Percentiles rank a stretch among this genome's conserved stretches.
Evolutionary conservation across 2,329 filamentous ascomycete species (phyloP).

Genomic region (Juglanconis juglandina): DNA sequence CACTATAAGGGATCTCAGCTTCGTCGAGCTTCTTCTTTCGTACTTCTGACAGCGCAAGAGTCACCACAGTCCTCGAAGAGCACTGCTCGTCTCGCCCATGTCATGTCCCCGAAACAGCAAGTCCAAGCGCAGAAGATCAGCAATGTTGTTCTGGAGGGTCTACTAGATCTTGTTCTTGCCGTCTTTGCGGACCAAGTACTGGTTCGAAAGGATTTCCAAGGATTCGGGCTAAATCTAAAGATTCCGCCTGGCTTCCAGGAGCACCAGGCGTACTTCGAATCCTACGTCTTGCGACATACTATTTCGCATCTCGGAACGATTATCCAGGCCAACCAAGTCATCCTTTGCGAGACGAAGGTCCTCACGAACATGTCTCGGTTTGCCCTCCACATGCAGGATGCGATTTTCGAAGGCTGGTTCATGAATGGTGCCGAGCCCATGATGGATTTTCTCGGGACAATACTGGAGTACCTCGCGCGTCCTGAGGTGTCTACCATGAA

Average conservation of each 20-base stretch:
- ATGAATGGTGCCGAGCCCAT: slow-evolving; percentile 79
- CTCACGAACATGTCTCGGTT: slow-evolving; percentile 85
- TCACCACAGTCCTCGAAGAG: slow-evolving; percentile 51
- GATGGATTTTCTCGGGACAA: slow-evolving; percentile 78
- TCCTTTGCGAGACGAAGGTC: slow-evolving; percentile 75
- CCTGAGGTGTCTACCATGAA: slow-evolving; percentile 79
- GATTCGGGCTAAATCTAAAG: slow-evolving; percentile 80
- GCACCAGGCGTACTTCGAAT: slow-evolving; percentile 93
- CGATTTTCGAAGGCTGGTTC: slow-evolving; percentile 95
- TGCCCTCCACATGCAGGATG: slow-evolving; percentile 76
- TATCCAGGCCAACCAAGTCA: slow-evolving; percentile 67
- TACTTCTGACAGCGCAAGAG: slow-evolving; percentile 74
- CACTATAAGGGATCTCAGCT: slow-evolving; percentile 57
- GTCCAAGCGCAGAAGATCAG: slow-evolving; percentile 51
- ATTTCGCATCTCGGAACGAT: slow-evolving; percentile 67
- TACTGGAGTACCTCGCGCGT: slow-evolving; percentile 85
- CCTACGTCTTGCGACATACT: slow-evolving; percentile 75
- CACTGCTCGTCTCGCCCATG: slow-evolving; percentile 59
- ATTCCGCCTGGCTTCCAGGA: slow-evolving; percentile 90
- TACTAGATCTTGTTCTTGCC: slow-evolving; percentile 73
- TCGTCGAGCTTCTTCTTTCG: slow-evolving; percentile 83
- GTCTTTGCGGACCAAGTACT: slow-evolving; percentile 86
- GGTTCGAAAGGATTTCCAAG: slow-evolving; percentile 82
- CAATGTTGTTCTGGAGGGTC: slow-evolving; percentile 68
- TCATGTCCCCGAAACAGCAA: slow-evolving; percentile 57